These are phyloP conservation scores for Penicillium dipodomyicola DNA, from an alignment of 495 filamentous ascomycete genomes.

Conservation along the genomic window DNA sequence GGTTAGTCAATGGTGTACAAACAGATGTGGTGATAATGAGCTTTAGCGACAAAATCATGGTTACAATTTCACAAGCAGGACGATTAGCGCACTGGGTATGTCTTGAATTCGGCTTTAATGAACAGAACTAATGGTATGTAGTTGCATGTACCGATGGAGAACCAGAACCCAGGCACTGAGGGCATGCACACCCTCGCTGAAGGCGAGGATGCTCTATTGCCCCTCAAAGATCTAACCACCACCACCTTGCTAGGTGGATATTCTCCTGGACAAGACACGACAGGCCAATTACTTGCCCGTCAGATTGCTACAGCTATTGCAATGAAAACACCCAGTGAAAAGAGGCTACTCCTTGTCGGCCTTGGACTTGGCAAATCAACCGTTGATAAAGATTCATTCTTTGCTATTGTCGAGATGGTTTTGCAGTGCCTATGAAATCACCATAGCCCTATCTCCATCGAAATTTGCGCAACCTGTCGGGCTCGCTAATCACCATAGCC, in stretches of 20 bases:
- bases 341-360: conserved; percentile 75
- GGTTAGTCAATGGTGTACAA: conserved; percentile 59
- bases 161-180: conserved; percentile 57
- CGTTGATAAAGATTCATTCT: conserved; percentile 69
- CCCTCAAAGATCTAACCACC: conserved; percentile 76
- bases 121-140: conserved; percentile 36
- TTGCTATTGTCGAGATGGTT: conserved; percentile 78
- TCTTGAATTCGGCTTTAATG: conserved; percentile 1
- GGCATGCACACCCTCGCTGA: conserved; percentile 45
- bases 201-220: conserved; percentile 63
- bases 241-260: conserved; percentile 87
- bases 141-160: conserved; percentile 84
- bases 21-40: conserved; percentile 69
- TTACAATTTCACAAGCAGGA: conserved; percentile 85
- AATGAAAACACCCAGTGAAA: conserved; percentile 70
- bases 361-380: conserved; percentile 68
- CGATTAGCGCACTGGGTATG: conserved; percentile 88
- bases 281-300: conserved; percentile 83
- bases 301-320: conserved; percentile 81
- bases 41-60: conserved; percentile 89
- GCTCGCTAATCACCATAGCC: not conserved
- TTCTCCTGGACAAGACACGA: conserved; percentile 70
- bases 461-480: not conserved
- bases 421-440: conserved; percentile 57
- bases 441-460: not conserved